These are phyloP conservation scores for Ganoderma resinaceum DNA, from an alignment of 1,284 basidiomycete genomes.

Conservation along the genomic window DNA sequence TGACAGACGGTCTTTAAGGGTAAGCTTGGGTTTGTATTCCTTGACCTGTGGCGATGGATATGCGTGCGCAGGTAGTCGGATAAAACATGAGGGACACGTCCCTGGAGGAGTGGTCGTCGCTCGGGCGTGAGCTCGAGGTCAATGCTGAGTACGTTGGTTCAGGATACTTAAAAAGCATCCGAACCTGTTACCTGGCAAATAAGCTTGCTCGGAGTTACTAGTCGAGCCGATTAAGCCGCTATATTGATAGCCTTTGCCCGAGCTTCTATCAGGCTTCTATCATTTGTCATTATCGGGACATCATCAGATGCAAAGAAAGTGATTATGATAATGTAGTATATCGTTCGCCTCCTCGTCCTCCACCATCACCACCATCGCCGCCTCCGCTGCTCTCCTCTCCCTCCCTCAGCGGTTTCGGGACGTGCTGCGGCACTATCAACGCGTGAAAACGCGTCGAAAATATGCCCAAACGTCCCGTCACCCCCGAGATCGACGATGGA, in stretches of 20 bases:
- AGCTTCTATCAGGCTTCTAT: not conserved
- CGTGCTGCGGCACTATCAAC: not conserved
- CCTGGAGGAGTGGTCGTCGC: not conserved
- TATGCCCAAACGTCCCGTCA: conserved; percentile 66
- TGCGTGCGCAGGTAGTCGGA: not conserved
- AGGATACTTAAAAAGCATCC: too few species aligned
- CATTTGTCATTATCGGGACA: not conserved
- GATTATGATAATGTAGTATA: too few species aligned
- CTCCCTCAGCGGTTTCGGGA: not conserved
- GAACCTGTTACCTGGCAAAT: too few species aligned
- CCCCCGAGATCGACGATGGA: conserved; percentile 63
- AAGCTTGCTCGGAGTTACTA: not conserved
- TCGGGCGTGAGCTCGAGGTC: not conserved
- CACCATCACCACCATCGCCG: not conserved
- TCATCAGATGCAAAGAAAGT: too few species aligned
- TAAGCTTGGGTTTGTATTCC: not conserved
- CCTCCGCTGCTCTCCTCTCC: not conserved
- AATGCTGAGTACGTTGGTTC: not conserved
- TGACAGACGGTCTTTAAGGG: not conserved
- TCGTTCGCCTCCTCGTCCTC: not conserved
- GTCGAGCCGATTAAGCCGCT: not conserved
- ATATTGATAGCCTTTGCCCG: not conserved
- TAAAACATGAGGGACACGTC: not conserved
- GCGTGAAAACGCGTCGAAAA: not conserved
- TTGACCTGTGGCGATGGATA: not conserved